These are phyloP conservation scores for Mycena filopes DNA, from an alignment of 768 basidiomycete species.

Conservation along the genomic window DNA sequence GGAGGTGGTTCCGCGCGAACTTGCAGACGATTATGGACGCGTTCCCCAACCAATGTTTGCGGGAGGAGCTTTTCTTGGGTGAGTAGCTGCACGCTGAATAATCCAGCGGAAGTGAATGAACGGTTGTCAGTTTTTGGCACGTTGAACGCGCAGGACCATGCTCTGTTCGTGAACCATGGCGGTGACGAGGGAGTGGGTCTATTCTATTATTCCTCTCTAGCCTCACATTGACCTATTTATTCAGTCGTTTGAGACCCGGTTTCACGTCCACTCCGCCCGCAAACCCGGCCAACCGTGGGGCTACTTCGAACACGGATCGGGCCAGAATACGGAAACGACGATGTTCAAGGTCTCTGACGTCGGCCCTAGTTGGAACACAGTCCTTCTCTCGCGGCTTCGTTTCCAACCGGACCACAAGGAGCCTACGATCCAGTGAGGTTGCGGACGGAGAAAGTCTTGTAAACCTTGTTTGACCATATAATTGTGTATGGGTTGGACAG, in stretches of 20 bases:
- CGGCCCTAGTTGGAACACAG: slow-evolving; percentile 9
- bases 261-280: slow-evolving; percentile 12
- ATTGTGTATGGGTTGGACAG: no score
- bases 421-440: slow-evolving; percentile 7
- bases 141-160: slow-evolving; percentile 61
- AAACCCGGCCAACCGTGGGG: slow-evolving; percentile 19
- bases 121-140: slow-evolving; percentile 61
- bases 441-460: no score
- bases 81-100: no score
- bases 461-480: no score
- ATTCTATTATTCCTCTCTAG: background rate
- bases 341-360: slow-evolving; percentile 10
- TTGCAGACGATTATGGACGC: slow-evolving; percentile 55
- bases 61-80: slow-evolving; percentile 50
- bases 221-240: background rate
- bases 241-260: slow-evolving; percentile 2
- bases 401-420: slow-evolving; percentile 14
- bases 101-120: no score
- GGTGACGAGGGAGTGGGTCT: slow-evolving; percentile 7
- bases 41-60: slow-evolving; percentile 41
- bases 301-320: slow-evolving; percentile 3
- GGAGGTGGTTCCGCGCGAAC: slow-evolving; percentile 61
- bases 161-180: slow-evolving; percentile 52
- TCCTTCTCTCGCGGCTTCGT: slow-evolving; percentile 23
- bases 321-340: background rate